phyloP scores from a whole-genome alignment of 768 basidiomycete species.

The Termitomyces sp. region DNA sequence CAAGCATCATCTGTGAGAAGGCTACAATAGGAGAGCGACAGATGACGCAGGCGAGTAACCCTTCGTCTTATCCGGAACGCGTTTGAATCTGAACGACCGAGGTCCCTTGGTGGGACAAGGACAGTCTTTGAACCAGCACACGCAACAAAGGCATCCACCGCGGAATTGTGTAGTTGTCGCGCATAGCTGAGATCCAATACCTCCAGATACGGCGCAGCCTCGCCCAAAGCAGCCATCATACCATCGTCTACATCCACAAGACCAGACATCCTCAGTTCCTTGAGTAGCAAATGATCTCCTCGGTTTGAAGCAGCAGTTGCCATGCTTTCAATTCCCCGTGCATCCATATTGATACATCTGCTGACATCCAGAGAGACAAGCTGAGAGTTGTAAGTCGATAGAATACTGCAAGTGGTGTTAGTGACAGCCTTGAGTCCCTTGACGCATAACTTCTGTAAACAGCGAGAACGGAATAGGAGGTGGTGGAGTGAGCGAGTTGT shows the following conservation, averaged over 20 bases:
- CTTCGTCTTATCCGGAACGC: constrained; percentile 55
- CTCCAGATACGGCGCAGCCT: constrained; percentile 69
- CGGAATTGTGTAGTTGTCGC: constrained; percentile 70
- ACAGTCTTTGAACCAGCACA: constrained; percentile 47
- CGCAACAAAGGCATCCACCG: constrained; percentile 69
- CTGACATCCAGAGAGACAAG: constrained; percentile 67
- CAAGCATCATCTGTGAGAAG: constrained; percentile 76
- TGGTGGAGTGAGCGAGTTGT: constrained; percentile 67
- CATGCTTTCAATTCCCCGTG: constrained; percentile 55
- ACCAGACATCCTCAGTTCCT: constrained; percentile 66
- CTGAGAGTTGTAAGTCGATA: constrained; percentile 56
- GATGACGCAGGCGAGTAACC: constrained; percentile 68
- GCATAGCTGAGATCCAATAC: constrained; percentile 80
- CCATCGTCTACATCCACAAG: constrained; percentile 59
- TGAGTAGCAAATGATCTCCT: constrained; percentile 51
- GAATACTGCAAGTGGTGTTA: constrained; percentile 69
- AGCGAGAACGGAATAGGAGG: constrained; percentile 65
- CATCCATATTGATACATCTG: constrained; percentile 68
- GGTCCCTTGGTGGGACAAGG: constrained; percentile 58
- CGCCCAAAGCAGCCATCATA: constrained; percentile 65
- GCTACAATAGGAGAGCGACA: constrained; percentile 68
- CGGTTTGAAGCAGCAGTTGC: constrained; percentile 43
- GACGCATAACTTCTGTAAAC: constrained; percentile 56
- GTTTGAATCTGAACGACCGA: constrained; percentile 54
- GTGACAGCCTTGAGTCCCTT: constrained; percentile 70